Base-by-base conservation (phyloP, 2,329 filamentous ascomycete genomes). In the Aspergillus viridinutans region DNA sequence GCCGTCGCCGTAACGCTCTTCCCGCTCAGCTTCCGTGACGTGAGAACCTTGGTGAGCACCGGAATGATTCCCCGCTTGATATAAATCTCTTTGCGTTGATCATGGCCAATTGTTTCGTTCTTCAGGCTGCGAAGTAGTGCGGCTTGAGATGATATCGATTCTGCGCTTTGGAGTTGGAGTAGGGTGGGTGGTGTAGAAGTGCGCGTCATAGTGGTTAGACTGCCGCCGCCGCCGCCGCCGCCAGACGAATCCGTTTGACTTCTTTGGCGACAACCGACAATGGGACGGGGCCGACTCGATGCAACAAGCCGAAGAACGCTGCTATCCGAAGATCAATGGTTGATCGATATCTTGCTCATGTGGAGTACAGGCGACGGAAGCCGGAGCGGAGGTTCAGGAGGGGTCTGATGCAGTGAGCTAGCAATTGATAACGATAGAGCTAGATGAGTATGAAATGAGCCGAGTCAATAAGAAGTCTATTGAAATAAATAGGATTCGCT, bases 31-130 rank as follows among this genome's bases (percentile, higher is more conserved):
- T 70, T 78, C 74, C 67, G 77, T 71, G 74, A 80, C 74, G 57
- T 78, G 72, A 71, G 73, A 66, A 74, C 72, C 69, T 73, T 77
- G 75, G 65, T 73, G 42, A 88, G 73, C 52, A 84, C 72, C 38
- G 79, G 77, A 28, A 84, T 79, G 50, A 90, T 77, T 35, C 92
- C 92, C 54, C 84, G 77, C 57, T 80, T 80, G 43, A 97, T 81
- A 80, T 88, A 92, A 56, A 85, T 76, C 74, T 93, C 88, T 75
- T 99, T 99, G 72, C 88, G 87, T 72, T 93, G 87, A 35, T 89
- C 83, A 73, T 97, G 91, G 25, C 94, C 94, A 58, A 96, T 86
- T 50, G 96, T 83, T 61, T 94, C 89, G 73, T 96, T 94, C 78
- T 96, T 97, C 29, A 99, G 78, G 45, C 81, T 80, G 62, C 87